Conservation (phyloP, 768 basidiomycete genomes). For the Suillus subalutaceus region DNA sequence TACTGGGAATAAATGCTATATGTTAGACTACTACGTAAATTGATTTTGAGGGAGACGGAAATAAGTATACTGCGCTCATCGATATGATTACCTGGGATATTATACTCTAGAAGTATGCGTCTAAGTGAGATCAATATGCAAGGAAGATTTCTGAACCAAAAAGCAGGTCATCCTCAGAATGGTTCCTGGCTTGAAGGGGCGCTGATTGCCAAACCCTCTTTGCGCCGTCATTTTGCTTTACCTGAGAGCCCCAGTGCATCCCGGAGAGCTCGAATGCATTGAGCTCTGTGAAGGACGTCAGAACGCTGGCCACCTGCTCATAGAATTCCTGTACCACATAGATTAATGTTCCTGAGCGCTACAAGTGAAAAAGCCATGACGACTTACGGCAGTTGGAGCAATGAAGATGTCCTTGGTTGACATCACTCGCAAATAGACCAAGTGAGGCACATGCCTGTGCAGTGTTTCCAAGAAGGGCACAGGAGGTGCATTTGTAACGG, state of each 20-base stretch:
- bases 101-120: not conserved
- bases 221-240: conserved; percentile 43
- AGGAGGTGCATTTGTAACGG: conserved; percentile 60
- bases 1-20: conserved; percentile 23
- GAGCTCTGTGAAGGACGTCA: conserved; percentile 63
- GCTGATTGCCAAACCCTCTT: conserved; percentile 58
- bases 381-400: conserved; percentile 54
- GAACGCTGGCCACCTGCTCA: conserved; percentile 55
- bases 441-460: conserved; percentile 56
- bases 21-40: conserved; percentile 15
- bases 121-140: conserved; percentile 28
- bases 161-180: conserved; percentile 35
- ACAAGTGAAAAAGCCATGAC: conserved; percentile 6
- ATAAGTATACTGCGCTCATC: conserved; percentile 2
- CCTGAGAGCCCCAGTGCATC: conserved; percentile 72
- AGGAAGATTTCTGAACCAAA: conserved; percentile 31
- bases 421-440: conserved; percentile 70
- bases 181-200: conserved; percentile 39
- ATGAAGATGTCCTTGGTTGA: conserved; percentile 53
- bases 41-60: not conserved
- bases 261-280: conserved; percentile 74
- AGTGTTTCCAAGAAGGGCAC: conserved; percentile 60
- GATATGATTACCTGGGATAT: conserved; percentile 16
- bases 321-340: conserved; percentile 54
- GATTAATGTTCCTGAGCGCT: conserved; percentile 25